Evolutionary conservation across 805 yeast species (phyloP).

Genomic region (Nakazawaea populi): DNA sequence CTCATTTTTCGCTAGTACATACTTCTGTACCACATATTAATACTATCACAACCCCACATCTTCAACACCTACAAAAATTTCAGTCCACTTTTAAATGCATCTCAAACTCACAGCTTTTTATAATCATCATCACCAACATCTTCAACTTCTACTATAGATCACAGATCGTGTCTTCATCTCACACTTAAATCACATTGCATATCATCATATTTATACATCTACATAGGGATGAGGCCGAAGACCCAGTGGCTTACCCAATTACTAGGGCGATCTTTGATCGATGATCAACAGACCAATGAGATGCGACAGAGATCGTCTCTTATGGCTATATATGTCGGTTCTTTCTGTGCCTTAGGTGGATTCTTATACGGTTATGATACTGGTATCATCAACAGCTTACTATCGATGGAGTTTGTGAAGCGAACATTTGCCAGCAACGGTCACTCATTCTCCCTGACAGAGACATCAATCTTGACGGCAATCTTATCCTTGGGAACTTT

Average conservation of each 20-base stretch:
- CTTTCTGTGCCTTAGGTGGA: conserved; percentile 87
- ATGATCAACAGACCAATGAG: neutral
- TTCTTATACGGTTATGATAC: conserved; percentile 88
- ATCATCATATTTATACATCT: too few species aligned
- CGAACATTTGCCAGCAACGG: conserved; percentile 45
- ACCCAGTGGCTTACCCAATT: neutral
- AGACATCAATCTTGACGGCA: conserved; percentile 69
- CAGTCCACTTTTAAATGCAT: neutral
- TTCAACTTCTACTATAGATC: neutral
- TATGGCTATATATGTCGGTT: conserved; percentile 69
- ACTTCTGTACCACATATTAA: neutral
- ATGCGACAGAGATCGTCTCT: conserved; percentile 34
- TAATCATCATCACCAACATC: neutral
- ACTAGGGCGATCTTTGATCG: neutral
- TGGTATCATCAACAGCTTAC: conserved; percentile 72
- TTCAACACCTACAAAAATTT: too few species aligned
- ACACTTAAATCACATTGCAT: neutral
- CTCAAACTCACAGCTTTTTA: neutral
- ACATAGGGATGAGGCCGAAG: neutral
- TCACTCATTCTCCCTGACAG: conserved; percentile 46
- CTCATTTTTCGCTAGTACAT: neutral
- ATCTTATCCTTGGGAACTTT: conserved; percentile 81
- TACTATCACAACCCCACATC: neutral
- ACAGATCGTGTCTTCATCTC: neutral
- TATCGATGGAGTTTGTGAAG: conserved; percentile 70